Evolutionary conservation across 2,329 filamentous ascomycete genomes (phyloP), one percentile per base, ranked within the genome.

Genomic region (Fusarium nematophilum): DNA sequence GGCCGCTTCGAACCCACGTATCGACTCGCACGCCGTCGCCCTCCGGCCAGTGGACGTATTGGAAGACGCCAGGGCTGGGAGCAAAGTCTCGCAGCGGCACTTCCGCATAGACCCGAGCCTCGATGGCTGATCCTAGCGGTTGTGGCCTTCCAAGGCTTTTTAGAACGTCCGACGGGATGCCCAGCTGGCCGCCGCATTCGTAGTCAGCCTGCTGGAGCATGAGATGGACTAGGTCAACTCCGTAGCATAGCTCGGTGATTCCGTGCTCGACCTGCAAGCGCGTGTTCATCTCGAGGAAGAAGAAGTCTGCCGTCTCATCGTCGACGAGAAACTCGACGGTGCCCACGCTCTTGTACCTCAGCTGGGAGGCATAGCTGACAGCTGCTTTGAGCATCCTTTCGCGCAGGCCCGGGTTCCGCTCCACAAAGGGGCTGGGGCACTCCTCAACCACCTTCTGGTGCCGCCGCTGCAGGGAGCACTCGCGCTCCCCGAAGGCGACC

Each of bases 211-310:
- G 74, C 11, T 46, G 57, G 14, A 78, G 61, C 76, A 78, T 78
- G 18, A 77, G 48, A 13, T 86, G 81, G 1, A 93, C 90, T 10
- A 93, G 78, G 67, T 92, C 90, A 46, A 90, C 83, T 1, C 85
- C 86, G 9, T 88, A 91, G 11, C 91, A 87, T 83, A 91, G 86
- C 70, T 93, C 90, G 0, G 90, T 92, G 7, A 92, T 88, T 0
- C 90, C 89, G 62, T 93, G 90, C 70, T 93, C 90, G 18, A 93
- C 90, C 64, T 93, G 90, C 3, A 93, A 73, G 8, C 90, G 80
- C 0, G 90, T 62, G 78, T 84, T 81, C 70, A 83, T 80, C 53
- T 82, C 81, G 11, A 82, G 68, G 52, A 82, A 83, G 61, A 78
- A 90, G 70, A 88, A 90, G 6, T 85, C 79, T 0, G 81, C 84